Conservation (phyloP, 2,329 filamentous ascomycete genomes). For the Botrytis elliptica region DNA sequence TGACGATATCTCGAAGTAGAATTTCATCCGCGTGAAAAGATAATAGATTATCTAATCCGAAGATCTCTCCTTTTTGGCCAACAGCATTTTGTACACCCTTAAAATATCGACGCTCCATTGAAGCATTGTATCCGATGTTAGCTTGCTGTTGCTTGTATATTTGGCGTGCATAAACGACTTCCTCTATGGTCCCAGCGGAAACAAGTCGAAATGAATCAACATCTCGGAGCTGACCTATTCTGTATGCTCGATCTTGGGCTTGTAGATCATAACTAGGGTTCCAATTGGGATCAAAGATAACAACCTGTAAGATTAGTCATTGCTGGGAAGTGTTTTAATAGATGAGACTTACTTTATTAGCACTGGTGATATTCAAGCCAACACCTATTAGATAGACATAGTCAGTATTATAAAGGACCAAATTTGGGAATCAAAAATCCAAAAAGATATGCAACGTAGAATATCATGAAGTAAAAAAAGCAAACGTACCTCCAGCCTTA, state of each 20-base stretch:
- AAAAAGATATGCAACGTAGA: not conserved
- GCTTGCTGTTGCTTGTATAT: constrained; percentile 99
- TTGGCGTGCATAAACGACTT: constrained; percentile 94
- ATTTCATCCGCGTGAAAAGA: constrained; percentile 76
- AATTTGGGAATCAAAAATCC: too few relatives aligned
- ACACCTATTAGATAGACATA: constrained; percentile 50
- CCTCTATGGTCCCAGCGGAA: constrained; percentile 88
- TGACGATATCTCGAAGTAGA: constrained; percentile 89
- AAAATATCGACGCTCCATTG: constrained; percentile 90
- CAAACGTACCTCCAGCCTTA: constrained; percentile 65
- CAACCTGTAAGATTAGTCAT: constrained; percentile 39
- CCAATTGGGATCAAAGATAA: constrained; percentile 97
- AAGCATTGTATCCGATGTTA: constrained; percentile 94
- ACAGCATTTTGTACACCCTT: constrained; percentile 85
- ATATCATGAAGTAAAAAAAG: not conserved
- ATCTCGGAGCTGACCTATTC: constrained; percentile 88
- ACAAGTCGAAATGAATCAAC: constrained; percentile 95
- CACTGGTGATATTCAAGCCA: constrained; percentile 92
- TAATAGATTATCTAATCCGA: constrained; percentile 85
- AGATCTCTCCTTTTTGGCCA: constrained; percentile 86
- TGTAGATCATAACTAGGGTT: constrained; percentile 94
- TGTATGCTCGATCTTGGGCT: constrained; percentile 92
- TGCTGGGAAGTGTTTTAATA: not conserved
- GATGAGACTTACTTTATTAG: constrained; percentile 72
- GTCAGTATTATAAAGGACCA: not conserved